phyloP scores from a whole-genome alignment of 139 green algal genomes.

The Trebouxia sp. region DNA sequence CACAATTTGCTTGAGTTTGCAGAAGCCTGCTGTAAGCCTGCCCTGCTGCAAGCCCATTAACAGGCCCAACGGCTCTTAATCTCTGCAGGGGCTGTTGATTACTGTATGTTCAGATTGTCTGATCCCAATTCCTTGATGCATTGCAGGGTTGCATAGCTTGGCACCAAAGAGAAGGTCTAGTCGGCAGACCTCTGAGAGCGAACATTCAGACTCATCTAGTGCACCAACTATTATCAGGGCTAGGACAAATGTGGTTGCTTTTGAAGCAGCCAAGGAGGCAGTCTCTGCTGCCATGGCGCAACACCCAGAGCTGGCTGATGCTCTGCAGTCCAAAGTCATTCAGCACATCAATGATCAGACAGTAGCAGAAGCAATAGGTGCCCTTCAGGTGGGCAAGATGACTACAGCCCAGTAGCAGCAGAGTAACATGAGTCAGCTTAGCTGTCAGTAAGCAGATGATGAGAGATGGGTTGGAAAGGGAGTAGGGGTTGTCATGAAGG shows the following conservation, averaged over 20 bases:
- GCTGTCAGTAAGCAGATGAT: too few relatives aligned
- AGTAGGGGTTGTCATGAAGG: too few relatives aligned
- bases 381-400: constrained; percentile 15
- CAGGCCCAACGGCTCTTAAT: not conserved
- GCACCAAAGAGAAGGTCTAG: not conserved
- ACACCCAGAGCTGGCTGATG: constrained; percentile 20
- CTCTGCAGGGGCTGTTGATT: not conserved
- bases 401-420: not conserved
- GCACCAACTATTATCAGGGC: not conserved
- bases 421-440: not conserved
- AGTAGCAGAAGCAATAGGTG: constrained; percentile 24
- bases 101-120: not conserved
- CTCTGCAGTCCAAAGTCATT: constrained; percentile 24
- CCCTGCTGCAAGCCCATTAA: not conserved
- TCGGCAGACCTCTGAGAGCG: constrained; percentile 1
- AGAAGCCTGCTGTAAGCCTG: not conserved
- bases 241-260: constrained; percentile 14
- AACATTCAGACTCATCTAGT: constrained; percentile 4
- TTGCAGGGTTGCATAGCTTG: not conserved
- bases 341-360: constrained; percentile 22
- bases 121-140: not conserved
- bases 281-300: constrained; percentile 5
- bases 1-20: too few relatives aligned
- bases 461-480: too few relatives aligned
- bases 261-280: constrained; percentile 19